Evolutionary conservation across 768 basidiomycete species (phyloP).

Genomic region (Auricularia sp.): DNA sequence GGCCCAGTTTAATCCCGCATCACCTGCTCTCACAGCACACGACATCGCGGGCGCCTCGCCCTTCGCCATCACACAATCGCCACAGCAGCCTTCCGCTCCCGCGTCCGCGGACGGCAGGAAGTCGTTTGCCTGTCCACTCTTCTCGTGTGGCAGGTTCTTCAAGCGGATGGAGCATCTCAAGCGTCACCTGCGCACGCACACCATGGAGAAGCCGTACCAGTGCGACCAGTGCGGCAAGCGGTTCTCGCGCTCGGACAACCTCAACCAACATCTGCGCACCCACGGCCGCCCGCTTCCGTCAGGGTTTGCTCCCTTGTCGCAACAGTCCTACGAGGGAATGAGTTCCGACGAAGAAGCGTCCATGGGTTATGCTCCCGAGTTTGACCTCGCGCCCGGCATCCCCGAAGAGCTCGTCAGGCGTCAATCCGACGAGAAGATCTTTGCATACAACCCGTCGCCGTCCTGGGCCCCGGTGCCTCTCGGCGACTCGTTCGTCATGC

Average conservation of each 20-base stretch:
- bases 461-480: background rate
- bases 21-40: constrained; percentile 2
- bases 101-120: constrained; percentile 6
- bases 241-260: constrained; percentile 83
- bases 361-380: background rate
- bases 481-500: background rate
- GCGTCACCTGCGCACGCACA: constrained; percentile 80
- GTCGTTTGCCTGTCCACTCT: constrained; percentile 73
- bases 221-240: constrained; percentile 68
- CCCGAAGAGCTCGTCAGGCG: background rate
- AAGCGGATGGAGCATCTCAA: constrained; percentile 90
- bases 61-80: constrained; percentile 10
- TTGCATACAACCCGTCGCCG: background rate
- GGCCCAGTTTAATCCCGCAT: constrained; percentile 4
- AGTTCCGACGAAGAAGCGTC: background rate
- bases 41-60: constrained; percentile 1
- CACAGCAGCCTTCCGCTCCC: constrained; percentile 14
- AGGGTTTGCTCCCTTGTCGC: background rate
- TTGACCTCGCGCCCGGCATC: background rate
- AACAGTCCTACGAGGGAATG: background rate
- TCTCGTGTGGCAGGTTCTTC: constrained; percentile 76
- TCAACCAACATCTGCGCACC: constrained; percentile 78
- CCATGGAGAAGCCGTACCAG: constrained; percentile 74
- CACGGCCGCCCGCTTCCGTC: constrained; percentile 38
- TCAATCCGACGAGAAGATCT: background rate